phyloP scores from a whole-genome alignment of 371 early-diverging fungal species.

The Synchytrium microbalum region DNA sequence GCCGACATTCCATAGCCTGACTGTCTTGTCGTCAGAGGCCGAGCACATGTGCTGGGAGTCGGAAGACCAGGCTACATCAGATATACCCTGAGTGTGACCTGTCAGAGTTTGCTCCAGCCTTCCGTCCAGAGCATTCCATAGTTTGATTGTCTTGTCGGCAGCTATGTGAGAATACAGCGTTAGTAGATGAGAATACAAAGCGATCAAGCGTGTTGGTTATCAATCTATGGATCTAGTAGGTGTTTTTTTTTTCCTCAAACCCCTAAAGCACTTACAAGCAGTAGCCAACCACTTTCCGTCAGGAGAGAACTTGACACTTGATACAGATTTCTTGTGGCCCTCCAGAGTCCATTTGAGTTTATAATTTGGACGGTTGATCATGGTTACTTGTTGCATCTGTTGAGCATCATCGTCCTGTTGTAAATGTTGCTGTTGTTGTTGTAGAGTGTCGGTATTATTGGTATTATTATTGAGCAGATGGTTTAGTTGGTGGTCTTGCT shows the following conservation, averaged over 20 bases:
- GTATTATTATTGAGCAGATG: no score
- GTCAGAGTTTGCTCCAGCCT: conserved; percentile 74
- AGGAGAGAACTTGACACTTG: conserved; percentile 94
- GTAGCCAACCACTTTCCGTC: conserved; percentile 95
- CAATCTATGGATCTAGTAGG: no score
- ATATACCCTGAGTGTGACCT: conserved; percentile 92
- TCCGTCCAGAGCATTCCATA: conserved; percentile 88
- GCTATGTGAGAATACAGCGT: conserved; percentile 15
- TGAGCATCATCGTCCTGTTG: no score
- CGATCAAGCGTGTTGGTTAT: no score
- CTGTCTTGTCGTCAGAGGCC: conserved; percentile 91
- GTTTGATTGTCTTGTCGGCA: conserved; percentile 77
- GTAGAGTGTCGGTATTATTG: no score
- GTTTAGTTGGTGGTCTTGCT: no score
- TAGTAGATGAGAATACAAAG: conserved; percentile 11
- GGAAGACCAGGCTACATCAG: conserved; percentile 91
- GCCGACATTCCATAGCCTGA: conserved; percentile 77
- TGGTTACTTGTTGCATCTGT: no score
- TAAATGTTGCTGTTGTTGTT: no score
- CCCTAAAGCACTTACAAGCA: conserved; percentile 54
- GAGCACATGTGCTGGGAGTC: conserved; percentile 84
- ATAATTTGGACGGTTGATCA: conserved; percentile 85
- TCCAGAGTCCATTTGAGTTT: conserved; percentile 76
- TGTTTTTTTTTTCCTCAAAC: neutral
- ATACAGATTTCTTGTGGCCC: conserved; percentile 92